Evolutionary conservation across 73 alveolate species (phyloP).

Genomic region (Loxodes magnus): DNA sequence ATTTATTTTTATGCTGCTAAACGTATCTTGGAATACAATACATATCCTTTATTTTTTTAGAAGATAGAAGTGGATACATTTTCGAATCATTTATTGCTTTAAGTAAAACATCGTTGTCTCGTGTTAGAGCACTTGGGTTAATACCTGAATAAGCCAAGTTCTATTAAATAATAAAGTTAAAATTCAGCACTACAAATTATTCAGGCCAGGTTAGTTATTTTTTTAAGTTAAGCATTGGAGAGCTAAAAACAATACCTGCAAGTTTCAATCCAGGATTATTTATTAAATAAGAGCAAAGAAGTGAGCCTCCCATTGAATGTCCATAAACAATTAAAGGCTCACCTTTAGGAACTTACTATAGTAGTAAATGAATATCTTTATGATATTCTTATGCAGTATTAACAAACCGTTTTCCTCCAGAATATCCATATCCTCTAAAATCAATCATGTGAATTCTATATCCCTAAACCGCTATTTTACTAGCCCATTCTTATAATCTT

Average conservation of each 20-base stretch:
- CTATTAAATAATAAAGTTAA: constrained; percentile 13
- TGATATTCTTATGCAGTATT: constrained; percentile 20
- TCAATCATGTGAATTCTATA: constrained; percentile 59
- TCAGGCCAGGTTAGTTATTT: constrained; percentile 21
- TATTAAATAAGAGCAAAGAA: constrained; percentile 37
- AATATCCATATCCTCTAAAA: constrained; percentile 65
- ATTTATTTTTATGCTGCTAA: constrained; percentile 5
- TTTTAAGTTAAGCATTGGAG: constrained; percentile 30
- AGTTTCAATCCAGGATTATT: constrained; percentile 45
- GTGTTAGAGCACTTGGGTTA: constrained; percentile 5
- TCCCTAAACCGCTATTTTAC: constrained; percentile 54
- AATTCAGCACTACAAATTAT: constrained; percentile 22
- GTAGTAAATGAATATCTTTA: constrained; percentile 23
- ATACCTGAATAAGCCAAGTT: neutral
- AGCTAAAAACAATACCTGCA: constrained; percentile 40
- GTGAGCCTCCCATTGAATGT: constrained; percentile 81
- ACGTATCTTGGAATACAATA: constrained; percentile 8
- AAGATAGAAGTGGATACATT: constrained; percentile 2
- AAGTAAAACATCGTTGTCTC: neutral
- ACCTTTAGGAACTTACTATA: constrained; percentile 32
- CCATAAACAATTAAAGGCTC: constrained; percentile 69
- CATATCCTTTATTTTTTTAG: constrained; percentile 8
- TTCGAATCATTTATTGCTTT: constrained; percentile 4
- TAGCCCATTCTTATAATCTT: constrained; percentile 46
- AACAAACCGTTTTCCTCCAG: constrained; percentile 29